Conservation (phyloP, 805 yeast genomes). For the Candida loeiensis region DNA sequence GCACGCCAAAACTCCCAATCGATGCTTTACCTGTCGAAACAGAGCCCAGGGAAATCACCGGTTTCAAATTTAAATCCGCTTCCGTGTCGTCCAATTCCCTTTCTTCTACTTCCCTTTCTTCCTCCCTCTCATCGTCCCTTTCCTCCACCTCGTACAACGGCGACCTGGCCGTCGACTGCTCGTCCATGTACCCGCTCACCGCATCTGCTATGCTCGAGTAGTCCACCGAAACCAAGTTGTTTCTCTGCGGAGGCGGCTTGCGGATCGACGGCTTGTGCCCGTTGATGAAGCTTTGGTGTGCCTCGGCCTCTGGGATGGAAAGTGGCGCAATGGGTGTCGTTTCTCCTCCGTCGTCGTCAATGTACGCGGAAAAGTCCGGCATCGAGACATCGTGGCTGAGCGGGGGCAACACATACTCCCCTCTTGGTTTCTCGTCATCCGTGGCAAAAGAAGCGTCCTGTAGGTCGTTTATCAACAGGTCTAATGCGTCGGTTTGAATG, state of each 20-base stretch:
- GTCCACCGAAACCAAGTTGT: conserved; percentile 24
- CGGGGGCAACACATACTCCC: conserved; percentile 3
- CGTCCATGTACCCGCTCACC: conserved; percentile 27
- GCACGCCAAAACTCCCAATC: conserved; percentile 9
- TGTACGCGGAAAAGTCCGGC: conserved; percentile 27
- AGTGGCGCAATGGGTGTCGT: conserved; percentile 27
- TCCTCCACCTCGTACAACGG: too few species aligned
- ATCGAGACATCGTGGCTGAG: conserved; percentile 17
- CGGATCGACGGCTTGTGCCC: conserved; percentile 33
- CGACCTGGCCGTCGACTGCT: too few species aligned
- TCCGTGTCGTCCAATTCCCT: conserved; percentile 3
- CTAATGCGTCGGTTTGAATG: conserved; percentile 29
- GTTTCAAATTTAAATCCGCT: conserved; percentile 9
- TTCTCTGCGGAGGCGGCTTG: conserved; percentile 31
- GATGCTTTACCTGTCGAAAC: conserved; percentile 19
- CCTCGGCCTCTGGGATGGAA: conserved; percentile 18
- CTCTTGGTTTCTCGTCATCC: conserved; percentile 1
- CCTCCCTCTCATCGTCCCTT: conserved; percentile 1
- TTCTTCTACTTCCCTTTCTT: background rate
- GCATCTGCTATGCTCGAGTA: conserved; percentile 31
- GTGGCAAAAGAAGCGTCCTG: conserved; percentile 15
- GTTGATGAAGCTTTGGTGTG: conserved; percentile 22
- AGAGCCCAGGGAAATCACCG: conserved; percentile 14
- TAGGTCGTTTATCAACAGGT: conserved; percentile 36
- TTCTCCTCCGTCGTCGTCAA: conserved; percentile 10